Evolutionary conservation across 768 basidiomycete genomes (phyloP).

Genomic region (Porpolomopsis calyptriformis): DNA sequence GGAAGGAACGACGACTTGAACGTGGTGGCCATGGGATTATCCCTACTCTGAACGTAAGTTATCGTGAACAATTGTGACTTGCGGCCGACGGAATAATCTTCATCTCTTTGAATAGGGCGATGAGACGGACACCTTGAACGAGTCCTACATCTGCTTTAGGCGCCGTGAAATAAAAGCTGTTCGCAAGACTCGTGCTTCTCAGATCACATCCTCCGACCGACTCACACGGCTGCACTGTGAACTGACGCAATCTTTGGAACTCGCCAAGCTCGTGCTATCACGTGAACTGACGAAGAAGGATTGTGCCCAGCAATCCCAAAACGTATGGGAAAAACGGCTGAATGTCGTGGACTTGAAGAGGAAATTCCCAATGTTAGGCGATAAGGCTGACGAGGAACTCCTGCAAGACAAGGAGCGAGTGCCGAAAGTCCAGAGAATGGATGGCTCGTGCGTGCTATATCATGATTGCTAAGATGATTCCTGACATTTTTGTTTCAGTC

Average conservation of each 20-base stretch:
- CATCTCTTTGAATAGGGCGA: conserved; percentile 46
- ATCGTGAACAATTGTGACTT: too few relatives aligned
- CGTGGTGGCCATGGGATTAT: conserved; percentile 79
- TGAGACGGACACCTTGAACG: conserved; percentile 80
- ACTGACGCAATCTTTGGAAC: conserved; percentile 57
- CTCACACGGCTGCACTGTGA: conserved; percentile 73
- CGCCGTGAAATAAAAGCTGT: conserved; percentile 88
- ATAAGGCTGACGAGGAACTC: conserved; percentile 62
- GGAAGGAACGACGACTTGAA: conserved; percentile 76
- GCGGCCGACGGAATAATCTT: background rate
- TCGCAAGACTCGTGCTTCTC: conserved; percentile 88
- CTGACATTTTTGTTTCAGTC: conserved; percentile 21
- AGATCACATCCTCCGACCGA: conserved; percentile 83
- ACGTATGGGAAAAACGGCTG: conserved; percentile 72
- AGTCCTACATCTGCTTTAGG: conserved; percentile 96
- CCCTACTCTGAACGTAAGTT: conserved; percentile 74
- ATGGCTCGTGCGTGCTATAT: conserved; percentile 15
- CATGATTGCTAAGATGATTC: background rate
- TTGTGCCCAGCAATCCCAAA: conserved; percentile 41
- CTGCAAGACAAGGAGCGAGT: conserved; percentile 62
- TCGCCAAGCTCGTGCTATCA: conserved; percentile 55
- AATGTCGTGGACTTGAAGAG: conserved; percentile 72
- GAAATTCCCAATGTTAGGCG: conserved; percentile 49
- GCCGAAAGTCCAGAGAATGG: conserved; percentile 44
- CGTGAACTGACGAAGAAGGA: conserved; percentile 76